Conservation (phyloP, 2,329 filamentous ascomycete species). For the Aspergillus sp. region DNA sequence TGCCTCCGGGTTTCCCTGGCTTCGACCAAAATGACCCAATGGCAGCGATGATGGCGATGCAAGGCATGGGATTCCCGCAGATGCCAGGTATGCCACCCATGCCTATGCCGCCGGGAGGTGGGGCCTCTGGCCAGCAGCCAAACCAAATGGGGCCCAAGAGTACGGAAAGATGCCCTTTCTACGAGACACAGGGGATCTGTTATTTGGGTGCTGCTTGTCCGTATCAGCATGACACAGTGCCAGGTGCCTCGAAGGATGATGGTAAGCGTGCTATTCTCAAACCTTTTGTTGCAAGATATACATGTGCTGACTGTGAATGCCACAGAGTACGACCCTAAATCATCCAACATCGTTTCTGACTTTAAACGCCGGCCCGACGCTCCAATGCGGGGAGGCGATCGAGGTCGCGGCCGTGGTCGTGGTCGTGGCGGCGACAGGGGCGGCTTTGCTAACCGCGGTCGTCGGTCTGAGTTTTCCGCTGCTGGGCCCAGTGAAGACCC, state of each 20-base stretch:
- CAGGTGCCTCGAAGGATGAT: slow-evolving; percentile 39
- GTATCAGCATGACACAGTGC: slow-evolving; percentile 55
- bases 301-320: not conserved
- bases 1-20: slow-evolving; percentile 48
- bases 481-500: slow-evolving; percentile 53
- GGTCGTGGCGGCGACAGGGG: slow-evolving; percentile 47
- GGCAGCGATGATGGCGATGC: slow-evolving; percentile 54
- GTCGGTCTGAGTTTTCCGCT: slow-evolving; percentile 55
- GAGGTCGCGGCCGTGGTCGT: slow-evolving; percentile 40
- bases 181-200: slow-evolving; percentile 61
- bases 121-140: slow-evolving; percentile 25
- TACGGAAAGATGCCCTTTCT: slow-evolving; percentile 54
- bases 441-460: slow-evolving; percentile 39
- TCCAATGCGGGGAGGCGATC: slow-evolving; percentile 29
- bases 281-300: not conserved
- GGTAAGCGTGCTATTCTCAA: slow-evolving; percentile 23
- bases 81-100: slow-evolving; percentile 49
- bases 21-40: slow-evolving; percentile 59
- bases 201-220: slow-evolving; percentile 57
- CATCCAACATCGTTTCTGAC: slow-evolving; percentile 45
- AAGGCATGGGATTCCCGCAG: slow-evolving; percentile 52
- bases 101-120: slow-evolving; percentile 34
- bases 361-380: slow-evolving; percentile 23
- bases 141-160: slow-evolving; percentile 33
- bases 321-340: slow-evolving; percentile 56